phyloP scores from a whole-genome alignment of 2,329 filamentous ascomycete genomes.

The Chaetoscypha palmicola region DNA sequence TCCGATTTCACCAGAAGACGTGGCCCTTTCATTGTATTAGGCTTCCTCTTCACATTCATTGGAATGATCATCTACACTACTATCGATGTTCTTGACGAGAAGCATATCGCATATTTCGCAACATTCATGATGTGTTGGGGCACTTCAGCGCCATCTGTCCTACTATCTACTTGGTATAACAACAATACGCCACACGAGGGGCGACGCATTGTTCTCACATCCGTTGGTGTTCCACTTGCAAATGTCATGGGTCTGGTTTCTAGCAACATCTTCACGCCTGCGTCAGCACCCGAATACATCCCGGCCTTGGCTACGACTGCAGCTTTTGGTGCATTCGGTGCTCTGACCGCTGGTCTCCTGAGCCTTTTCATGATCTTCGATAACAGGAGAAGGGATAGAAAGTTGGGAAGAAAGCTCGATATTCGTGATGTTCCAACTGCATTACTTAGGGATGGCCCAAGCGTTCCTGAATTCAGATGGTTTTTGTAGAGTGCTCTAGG shows the following conservation, averaged over 20 bases:
- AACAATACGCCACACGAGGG: slow-evolving; percentile 61
- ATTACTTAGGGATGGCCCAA: slow-evolving; percentile 47
- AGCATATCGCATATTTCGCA: slow-evolving; percentile 55
- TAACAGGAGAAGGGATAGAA: slow-evolving; percentile 25
- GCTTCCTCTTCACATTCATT: slow-evolving; percentile 66
- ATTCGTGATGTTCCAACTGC: slow-evolving; percentile 48
- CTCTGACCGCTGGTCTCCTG: slow-evolving; percentile 45
- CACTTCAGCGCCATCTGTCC: slow-evolving; percentile 26
- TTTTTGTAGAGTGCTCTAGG: slow-evolving; percentile 44
- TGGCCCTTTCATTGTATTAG: slow-evolving; percentile 64
- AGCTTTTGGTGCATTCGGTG: slow-evolving; percentile 55
- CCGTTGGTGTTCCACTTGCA: slow-evolving; percentile 53
- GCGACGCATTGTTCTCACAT: slow-evolving; percentile 52
- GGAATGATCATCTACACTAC: slow-evolving; percentile 75
- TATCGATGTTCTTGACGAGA: slow-evolving; percentile 47
- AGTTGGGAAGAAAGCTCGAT: slow-evolving; percentile 23
- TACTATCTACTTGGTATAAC: slow-evolving; percentile 41
- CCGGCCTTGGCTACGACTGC: slow-evolving; percentile 59
- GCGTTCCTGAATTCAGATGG: slow-evolving; percentile 49
- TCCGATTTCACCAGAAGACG: slow-evolving; percentile 46
- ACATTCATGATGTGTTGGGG: slow-evolving; percentile 60
- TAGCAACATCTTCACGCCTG: slow-evolving; percentile 59
- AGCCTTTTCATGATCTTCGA: slow-evolving; percentile 58
- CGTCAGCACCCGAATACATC: slow-evolving; percentile 60
- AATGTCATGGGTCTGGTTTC: slow-evolving; percentile 64